phyloP scores from a whole-genome alignment of 768 basidiomycete species.

The Lentinula detonsa region DNA sequence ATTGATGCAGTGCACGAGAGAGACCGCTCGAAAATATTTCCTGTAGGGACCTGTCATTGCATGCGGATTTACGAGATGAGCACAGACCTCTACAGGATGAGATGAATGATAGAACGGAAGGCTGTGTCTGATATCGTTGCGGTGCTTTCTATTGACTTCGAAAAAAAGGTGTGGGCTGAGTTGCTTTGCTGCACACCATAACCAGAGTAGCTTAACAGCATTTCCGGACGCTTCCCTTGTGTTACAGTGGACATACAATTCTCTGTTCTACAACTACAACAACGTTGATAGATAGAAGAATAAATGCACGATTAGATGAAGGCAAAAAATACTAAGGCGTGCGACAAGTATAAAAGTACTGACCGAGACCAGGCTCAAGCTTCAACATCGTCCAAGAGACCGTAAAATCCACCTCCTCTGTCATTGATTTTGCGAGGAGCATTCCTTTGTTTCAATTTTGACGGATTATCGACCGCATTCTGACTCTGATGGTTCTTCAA shows the following conservation, averaged over 20 bases:
- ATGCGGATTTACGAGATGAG: too few species aligned
- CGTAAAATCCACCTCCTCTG: constrained; percentile 14
- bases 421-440: constrained; percentile 16
- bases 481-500: background rate
- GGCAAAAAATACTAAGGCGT: background rate
- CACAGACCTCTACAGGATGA: too few species aligned
- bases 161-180: too few species aligned
- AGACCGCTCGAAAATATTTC: background rate
- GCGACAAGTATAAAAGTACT: background rate
- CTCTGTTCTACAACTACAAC: background rate
- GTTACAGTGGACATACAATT: background rate
- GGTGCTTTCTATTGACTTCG: too few species aligned
- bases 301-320: background rate
- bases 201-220: too few species aligned
- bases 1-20: background rate
- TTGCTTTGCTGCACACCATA: too few species aligned
- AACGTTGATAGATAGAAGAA: background rate
- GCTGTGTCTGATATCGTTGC: too few species aligned
- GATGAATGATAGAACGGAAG: too few species aligned
- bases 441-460: background rate
- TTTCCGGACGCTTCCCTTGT: too few species aligned
- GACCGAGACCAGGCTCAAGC: background rate
- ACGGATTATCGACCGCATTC: background rate
- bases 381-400: constrained; percentile 14
- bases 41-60: background rate